These are phyloP conservation scores for Microthyrium microscopicum DNA, from an alignment of 2,329 filamentous ascomycete species.

Conservation along the genomic window DNA sequence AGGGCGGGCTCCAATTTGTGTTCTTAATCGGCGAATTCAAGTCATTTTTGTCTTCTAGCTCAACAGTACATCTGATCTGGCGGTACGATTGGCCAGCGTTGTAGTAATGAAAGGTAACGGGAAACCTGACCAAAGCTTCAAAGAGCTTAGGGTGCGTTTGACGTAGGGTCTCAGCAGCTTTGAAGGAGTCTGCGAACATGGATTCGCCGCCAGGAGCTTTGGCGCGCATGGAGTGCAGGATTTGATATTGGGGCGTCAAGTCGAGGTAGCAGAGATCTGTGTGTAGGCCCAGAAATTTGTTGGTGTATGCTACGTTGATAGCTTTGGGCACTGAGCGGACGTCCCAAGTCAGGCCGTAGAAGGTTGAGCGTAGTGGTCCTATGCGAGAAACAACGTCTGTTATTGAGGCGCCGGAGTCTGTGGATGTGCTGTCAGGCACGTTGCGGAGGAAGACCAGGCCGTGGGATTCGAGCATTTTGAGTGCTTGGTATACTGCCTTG, in stretches of 20 bases:
- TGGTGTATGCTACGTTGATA: conserved; percentile 83
- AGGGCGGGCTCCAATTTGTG: conserved; percentile 63
- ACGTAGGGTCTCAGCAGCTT: conserved; percentile 34
- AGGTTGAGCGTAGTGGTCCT: conserved; percentile 66
- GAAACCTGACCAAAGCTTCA: conserved; percentile 25
- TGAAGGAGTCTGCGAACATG: conserved; percentile 64
- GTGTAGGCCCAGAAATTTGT: conserved; percentile 66
- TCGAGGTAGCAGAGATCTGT: conserved; percentile 84
- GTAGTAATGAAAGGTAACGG: conserved; percentile 50
- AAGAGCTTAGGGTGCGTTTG: conserved; percentile 13
- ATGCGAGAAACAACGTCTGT: conserved; percentile 53
- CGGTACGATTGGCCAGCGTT: conserved; percentile 48
- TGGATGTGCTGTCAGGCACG: conserved; percentile 37
- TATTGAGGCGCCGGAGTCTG: conserved; percentile 45
- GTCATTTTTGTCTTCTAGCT: conserved; percentile 17
- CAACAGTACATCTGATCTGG: conserved; percentile 39
- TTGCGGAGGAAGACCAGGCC: conserved; percentile 64
- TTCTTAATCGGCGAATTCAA: conserved; percentile 19
- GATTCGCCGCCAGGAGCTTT: conserved; percentile 67
- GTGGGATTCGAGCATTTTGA: conserved; percentile 44
- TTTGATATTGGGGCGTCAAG: conserved; percentile 63
- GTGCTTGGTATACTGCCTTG: conserved; percentile 39
- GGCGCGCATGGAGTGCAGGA: conserved; percentile 80
- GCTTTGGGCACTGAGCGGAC: conserved; percentile 67
- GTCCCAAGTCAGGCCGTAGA: conserved; percentile 86